Conservation (phyloP, 2,329 filamentous ascomycete species). For the Fusarium poae region DNA sequence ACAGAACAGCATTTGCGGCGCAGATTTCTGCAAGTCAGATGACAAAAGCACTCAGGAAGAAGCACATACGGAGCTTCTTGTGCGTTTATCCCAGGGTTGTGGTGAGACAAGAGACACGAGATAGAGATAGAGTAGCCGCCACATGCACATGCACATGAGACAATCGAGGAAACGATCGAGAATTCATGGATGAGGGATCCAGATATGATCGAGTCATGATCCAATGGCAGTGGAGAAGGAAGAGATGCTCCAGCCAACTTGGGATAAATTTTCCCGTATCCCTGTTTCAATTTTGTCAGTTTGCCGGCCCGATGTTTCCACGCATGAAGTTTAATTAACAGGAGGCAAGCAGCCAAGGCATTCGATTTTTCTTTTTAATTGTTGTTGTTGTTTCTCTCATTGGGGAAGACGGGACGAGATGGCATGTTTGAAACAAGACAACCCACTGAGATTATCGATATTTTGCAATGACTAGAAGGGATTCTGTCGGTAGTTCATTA, state of each 20-base stretch:
- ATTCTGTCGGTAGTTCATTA: background rate
- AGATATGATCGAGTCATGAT: constrained; percentile 2
- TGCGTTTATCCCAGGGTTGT: background rate
- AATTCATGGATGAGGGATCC: constrained; percentile 11
- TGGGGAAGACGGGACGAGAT: constrained; percentile 3
- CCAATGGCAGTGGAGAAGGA: background rate
- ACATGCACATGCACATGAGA: background rate
- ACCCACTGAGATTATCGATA: background rate
- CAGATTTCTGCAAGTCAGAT: background rate
- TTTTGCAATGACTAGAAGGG: background rate
- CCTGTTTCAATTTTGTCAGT: constrained; percentile 21
- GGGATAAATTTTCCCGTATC: constrained; percentile 14
- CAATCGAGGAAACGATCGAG: constrained; percentile 6
- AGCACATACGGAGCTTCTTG: background rate
- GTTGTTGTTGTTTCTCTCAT: background rate
- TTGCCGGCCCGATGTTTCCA: constrained; percentile 19
- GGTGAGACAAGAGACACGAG: background rate
- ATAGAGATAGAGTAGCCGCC: too few species aligned
- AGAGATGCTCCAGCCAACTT: background rate
- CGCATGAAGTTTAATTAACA: background rate
- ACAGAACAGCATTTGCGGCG: constrained; percentile 10
- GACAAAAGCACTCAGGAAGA: background rate
- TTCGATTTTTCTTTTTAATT: background rate
- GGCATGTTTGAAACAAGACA: background rate
- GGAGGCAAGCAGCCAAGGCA: background rate